Percentiles rank a stretch among this genome's conserved stretches.
Conservation (phyloP, 192 early-diverging fungal species). For the Umbelopsis ramanniana region DNA sequence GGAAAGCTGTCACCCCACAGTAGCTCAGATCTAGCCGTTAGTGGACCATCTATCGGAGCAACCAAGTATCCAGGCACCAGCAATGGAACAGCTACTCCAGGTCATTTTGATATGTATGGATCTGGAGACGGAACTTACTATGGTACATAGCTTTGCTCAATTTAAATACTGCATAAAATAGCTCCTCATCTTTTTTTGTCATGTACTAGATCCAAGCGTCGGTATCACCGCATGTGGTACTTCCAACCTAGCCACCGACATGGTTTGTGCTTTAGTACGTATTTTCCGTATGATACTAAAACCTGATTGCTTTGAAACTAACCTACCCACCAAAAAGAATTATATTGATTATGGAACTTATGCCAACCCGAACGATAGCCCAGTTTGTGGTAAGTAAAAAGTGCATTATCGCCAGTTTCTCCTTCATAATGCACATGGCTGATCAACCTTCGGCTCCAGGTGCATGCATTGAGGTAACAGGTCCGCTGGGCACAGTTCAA, state of each 20-base stretch:
- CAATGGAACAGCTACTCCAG: constrained; percentile 29
- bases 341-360: constrained; percentile 53
- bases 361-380: constrained; percentile 43
- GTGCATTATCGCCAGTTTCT: no score
- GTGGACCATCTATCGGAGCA: constrained; percentile 25
- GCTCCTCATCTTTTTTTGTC: neutral
- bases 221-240: constrained; percentile 38
- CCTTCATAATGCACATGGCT: neutral
- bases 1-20: constrained; percentile 1
- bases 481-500: constrained; percentile 52
- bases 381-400: constrained; percentile 47
- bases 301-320: no score
- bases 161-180: neutral
- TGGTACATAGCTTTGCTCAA: constrained; percentile 32
- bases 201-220: constrained; percentile 32
- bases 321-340: constrained; percentile 31
- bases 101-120: constrained; percentile 39
- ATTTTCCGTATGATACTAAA: neutral
- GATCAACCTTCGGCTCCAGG: neutral
- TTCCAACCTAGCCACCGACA: constrained; percentile 28
- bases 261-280: constrained; percentile 37
- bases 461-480: constrained; percentile 50
- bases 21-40: constrained; percentile 4
- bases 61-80: constrained; percentile 35
- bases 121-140: constrained; percentile 56